A percentile compares a stretch with the other conserved stretches of the same genome.
Conservation (phyloP, 352 stramenopile genomes). For the Globisporangium abappressorium region DNA sequence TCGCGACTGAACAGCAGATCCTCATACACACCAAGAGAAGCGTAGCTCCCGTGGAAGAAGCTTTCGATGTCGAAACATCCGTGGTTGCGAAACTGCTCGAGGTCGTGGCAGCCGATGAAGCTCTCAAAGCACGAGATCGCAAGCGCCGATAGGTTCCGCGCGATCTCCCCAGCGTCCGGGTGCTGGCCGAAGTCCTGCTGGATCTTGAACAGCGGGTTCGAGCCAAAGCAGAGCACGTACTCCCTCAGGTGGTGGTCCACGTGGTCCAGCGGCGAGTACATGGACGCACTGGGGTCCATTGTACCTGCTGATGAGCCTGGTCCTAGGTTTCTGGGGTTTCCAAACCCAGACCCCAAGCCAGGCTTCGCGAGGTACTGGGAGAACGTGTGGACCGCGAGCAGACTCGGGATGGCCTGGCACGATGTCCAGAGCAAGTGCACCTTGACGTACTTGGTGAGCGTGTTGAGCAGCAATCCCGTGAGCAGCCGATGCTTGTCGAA, state of each 20-base stretch:
- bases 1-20: conserved; percentile 24
- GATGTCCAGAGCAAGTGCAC: conserved; percentile 61
- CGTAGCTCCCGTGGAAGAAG: conserved; percentile 23
- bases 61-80: conserved; percentile 49
- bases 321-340: background rate
- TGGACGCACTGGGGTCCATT: background rate
- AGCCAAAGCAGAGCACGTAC: conserved; percentile 60
- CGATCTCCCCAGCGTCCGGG: conserved; percentile 27
- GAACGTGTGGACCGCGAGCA: conserved; percentile 47
- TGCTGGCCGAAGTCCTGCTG: conserved; percentile 57
- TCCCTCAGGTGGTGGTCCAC: conserved; percentile 40
- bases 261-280: conserved; percentile 34
- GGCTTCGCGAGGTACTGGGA: conserved; percentile 11
- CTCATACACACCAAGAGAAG: conserved; percentile 17
- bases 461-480: conserved; percentile 48
- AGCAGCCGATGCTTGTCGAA: conserved; percentile 58
- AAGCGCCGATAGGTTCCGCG: conserved; percentile 31
- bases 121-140: conserved; percentile 55
- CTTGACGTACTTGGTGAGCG: conserved; percentile 55
- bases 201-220: conserved; percentile 51
- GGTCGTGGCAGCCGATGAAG: conserved; percentile 43
- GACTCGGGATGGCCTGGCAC: conserved; percentile 34
- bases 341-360: background rate
- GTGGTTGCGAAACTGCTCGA: conserved; percentile 47
- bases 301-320: background rate